These are phyloP conservation scores for Diatrype stigma DNA, from an alignment of 2,329 filamentous ascomycete species.

Conservation along the genomic window DNA sequence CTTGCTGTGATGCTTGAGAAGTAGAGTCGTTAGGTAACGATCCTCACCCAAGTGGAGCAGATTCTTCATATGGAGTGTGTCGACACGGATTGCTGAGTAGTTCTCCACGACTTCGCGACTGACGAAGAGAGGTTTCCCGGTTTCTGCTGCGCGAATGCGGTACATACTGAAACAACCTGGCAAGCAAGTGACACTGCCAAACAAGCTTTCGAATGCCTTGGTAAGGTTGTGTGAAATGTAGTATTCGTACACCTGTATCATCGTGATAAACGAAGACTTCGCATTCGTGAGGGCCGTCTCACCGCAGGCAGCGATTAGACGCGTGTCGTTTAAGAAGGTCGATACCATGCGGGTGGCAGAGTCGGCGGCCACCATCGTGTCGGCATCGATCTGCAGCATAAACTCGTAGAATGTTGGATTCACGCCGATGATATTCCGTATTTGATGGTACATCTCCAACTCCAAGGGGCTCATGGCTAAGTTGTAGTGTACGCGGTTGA, in stretches of 20 bases:
- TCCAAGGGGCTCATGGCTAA: conserved; percentile 93
- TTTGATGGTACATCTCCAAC: conserved; percentile 97
- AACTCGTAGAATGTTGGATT: conserved; percentile 98
- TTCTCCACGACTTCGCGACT: conserved; percentile 84
- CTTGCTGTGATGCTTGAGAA: conserved; percentile 85
- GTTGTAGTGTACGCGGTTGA: conserved; percentile 98
- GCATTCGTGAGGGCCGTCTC: conserved; percentile 96
- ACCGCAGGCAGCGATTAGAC: conserved; percentile 95
- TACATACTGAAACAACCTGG: conserved; percentile 99
- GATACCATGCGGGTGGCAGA: conserved; percentile 89
- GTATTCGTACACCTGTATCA: conserved; percentile 99
- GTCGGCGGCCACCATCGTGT: conserved; percentile 90
- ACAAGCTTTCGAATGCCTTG: conserved; percentile 96
- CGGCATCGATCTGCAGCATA: conserved; percentile 93
- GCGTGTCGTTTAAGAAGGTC: conserved; percentile 86
- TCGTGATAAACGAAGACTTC: conserved; percentile 94
- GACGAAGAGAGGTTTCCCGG: conserved; percentile 93
- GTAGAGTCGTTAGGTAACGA: conserved; percentile 90
- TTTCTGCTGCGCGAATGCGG: conserved; percentile 88
- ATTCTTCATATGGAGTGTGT: conserved; percentile 99
- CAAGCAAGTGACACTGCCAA: conserved; percentile 95
- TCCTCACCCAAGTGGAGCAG: conserved; percentile 94
- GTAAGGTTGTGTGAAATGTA: conserved; percentile 97
- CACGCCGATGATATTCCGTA: conserved; percentile 98
- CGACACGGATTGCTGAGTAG: conserved; percentile 90